phyloP scores from a whole-genome alignment of 305 asterid species.

The Solanum hybrid region DNA sequence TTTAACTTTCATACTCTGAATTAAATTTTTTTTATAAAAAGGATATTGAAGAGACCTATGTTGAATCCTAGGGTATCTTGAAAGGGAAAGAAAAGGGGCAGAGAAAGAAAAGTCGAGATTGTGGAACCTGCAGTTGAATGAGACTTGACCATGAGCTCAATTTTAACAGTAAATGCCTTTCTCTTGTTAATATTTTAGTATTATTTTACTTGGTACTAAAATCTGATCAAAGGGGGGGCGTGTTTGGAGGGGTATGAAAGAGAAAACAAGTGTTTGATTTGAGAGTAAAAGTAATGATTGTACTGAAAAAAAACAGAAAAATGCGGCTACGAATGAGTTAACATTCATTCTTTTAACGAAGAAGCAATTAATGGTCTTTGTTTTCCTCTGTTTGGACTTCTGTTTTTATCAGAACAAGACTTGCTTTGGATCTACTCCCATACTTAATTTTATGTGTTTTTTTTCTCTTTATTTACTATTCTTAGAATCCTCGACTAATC shows the following conservation, averaged over 20 bases:
- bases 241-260: background rate
- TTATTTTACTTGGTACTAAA: background rate
- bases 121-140: slow-evolving; percentile 45
- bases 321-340: slow-evolving; percentile 15
- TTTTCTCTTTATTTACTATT: background rate
- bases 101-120: slow-evolving; percentile 29
- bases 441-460: background rate
- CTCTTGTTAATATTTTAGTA: background rate
- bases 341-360: slow-evolving; percentile 8
- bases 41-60: background rate
- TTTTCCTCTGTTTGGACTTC: background rate
- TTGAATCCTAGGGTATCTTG: slow-evolving; percentile 14
- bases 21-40: too few species aligned
- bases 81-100: slow-evolving; percentile 15
- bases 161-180: slow-evolving; percentile 9
- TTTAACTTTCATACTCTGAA: too few species aligned
- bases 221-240: background rate
- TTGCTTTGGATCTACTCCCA: background rate
- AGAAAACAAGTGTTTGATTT: slow-evolving; percentile 4
- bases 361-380: slow-evolving; percentile 2
- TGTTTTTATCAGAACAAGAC: background rate
- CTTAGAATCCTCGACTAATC: background rate
- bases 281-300: slow-evolving; percentile 26
- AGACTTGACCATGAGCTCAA: slow-evolving; percentile 21
- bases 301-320: slow-evolving; percentile 7